phyloP scores from a whole-genome alignment of 768 basidiomycete species.

The Lentinula sp. region DNA sequence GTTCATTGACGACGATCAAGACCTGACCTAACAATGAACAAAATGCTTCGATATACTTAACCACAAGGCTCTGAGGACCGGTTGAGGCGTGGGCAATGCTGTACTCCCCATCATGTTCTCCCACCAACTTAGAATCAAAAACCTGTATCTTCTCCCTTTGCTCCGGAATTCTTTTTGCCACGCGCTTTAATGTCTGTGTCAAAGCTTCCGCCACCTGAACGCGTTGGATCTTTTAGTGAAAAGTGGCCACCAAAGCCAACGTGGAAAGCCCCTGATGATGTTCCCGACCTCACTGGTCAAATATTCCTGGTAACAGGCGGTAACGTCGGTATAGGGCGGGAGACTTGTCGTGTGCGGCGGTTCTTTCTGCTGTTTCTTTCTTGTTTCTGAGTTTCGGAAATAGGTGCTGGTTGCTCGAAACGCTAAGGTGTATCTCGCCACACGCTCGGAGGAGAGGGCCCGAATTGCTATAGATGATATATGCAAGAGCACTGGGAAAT shows the following conservation, averaged over 20 bases:
- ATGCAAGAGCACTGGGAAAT: slow-evolving; percentile 33
- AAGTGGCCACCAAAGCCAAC: slow-evolving; percentile 19
- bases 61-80: no score
- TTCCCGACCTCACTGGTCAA: slow-evolving; percentile 26
- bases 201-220: slow-evolving; percentile 10
- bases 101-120: neutral
- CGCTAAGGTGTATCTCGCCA: slow-evolving; percentile 43
- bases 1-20: no score
- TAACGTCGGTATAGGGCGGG: slow-evolving; percentile 12
- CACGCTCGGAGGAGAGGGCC: slow-evolving; percentile 25
- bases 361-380: neutral
- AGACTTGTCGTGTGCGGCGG: slow-evolving; percentile 13
- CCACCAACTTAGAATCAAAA: neutral
- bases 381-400: neutral
- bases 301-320: slow-evolving; percentile 27
- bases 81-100: no score
- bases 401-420: slow-evolving; percentile 34
- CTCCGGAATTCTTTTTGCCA: neutral
- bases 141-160: neutral
- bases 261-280: slow-evolving; percentile 19
- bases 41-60: no score
- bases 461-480: slow-evolving; percentile 32
- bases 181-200: neutral
- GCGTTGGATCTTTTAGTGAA: slow-evolving; percentile 13
- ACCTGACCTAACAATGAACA: no score